Evolutionary conservation across 2,329 filamentous ascomycete genomes (phyloP), one percentile per base, ranked within the genome.

Genomic region (Aphanocladium album): DNA sequence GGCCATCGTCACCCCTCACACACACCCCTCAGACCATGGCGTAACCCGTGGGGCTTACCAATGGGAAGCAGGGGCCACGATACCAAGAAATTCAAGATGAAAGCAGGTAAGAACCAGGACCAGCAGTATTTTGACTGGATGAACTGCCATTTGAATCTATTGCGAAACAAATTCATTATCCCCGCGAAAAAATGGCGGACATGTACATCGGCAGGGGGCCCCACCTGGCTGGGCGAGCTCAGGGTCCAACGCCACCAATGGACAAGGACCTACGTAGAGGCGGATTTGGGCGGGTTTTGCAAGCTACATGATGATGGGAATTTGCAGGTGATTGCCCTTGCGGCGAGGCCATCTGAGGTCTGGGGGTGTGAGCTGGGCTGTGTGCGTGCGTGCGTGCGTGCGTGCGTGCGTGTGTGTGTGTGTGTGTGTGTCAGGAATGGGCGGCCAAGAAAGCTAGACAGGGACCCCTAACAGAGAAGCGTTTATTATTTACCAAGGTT

Each of bases 161-260:
- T 49, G n/a, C 43, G 43, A 43, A 43, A n/a, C 16, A n/a, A 46
- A 12, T 23, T 19, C 33, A 35, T 3, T 21, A 11, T 39, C 33
- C 50, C 50, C 33, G 33, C 33, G 23, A 5, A 12, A 52, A 19
- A 39, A 25, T 39, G 19, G 25, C 17, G 17, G 27, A 17, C 17
- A 17, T 1, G 19, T 12, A 11, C 8, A n/a, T 21, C 8, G 35
- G 30, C 49, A 52, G 35, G 30, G 23, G 14, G 33, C 39, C 53
- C 53, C 53, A 46, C 53, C 46, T 35, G 39, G 11, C n/a, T n/a
- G n/a, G n/a, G 43, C 47, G 53, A 56, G 53, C 53, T 59, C 57
- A 59, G 57, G 57, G 57, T 59, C 57, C 57, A 59, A 46, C 57
- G 57, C 49, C 57, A 59, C 57, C 49, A n/a, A 47, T 1, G 21